Evolutionary conservation across 1,284 basidiomycete genomes (phyloP).

Genomic region (Apiotrichum laibachii): DNA sequence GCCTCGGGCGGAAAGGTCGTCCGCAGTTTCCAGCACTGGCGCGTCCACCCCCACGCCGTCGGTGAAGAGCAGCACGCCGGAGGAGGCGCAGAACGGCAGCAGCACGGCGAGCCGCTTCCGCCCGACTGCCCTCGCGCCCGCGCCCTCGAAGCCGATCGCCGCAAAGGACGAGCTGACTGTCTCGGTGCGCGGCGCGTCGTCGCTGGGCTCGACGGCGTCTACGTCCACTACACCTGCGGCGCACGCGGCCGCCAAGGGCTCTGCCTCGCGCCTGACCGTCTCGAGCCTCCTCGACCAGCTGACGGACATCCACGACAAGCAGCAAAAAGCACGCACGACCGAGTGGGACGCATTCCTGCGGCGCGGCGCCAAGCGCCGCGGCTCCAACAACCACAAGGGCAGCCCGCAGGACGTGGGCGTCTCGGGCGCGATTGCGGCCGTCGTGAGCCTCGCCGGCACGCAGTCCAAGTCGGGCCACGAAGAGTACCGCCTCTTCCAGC

Average conservation of each 20-base stretch:
- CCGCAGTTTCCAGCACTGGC: not conserved
- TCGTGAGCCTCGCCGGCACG: constrained; percentile 54
- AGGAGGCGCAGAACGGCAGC: constrained; percentile 4
- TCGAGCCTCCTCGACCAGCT: constrained; percentile 73
- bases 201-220: constrained; percentile 2
- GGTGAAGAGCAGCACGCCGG: not conserved
- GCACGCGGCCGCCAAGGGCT: constrained; percentile 9
- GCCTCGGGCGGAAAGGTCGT: not conserved
- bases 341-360: constrained; percentile 89
- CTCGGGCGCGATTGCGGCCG: constrained; percentile 15
- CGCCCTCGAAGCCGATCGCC: constrained; percentile 47
- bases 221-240: constrained; percentile 11
- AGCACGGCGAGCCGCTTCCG: constrained; percentile 8
- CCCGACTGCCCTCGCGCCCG: constrained; percentile 39
- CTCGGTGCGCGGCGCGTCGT: constrained; percentile 35
- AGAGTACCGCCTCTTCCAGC: constrained; percentile 74
- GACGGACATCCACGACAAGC: constrained; percentile 78
- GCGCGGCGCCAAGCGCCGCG: constrained; percentile 24
- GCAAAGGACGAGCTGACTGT: constrained; percentile 47
- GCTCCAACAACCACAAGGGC: not conserved
- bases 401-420: constrained; percentile 21
- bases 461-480: constrained; percentile 62
- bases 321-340: constrained; percentile 68
- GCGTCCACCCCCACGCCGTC: constrained; percentile 1
- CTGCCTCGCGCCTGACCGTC: constrained; percentile 62